Base-by-base conservation (phyloP, 2,329 filamentous ascomycete species). In the Calonectria hongkongensis region DNA sequence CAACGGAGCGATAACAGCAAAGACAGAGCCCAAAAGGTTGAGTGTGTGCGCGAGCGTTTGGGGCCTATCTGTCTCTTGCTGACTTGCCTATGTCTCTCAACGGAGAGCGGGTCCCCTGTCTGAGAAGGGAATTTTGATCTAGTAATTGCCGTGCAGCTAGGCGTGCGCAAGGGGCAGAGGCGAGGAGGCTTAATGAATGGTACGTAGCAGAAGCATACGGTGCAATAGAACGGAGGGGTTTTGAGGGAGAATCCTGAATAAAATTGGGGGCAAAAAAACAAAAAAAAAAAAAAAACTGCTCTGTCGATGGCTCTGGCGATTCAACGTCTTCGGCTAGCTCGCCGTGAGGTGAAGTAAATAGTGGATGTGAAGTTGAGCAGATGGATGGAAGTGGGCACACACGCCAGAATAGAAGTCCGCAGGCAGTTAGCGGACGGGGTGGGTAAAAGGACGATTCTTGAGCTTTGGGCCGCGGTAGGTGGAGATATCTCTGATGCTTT, bases 361-460 rank as follows among this genome's bases (percentile, higher is more conserved):
- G 15, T 62, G 51, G 36, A 58, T 50, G 41, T 21, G 36, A 36
- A 33, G 48, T 48, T 50, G 15, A 10, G 48, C 41, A 48, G 41
- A 28, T 50, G 28, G 21, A 36, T 39, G 50, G 56, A 54, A 50
- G 62, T 65, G 63, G 63, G 68, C 62, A 60, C 63, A 50, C 51
- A 58, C 51, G 33, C 41, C 33, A 60, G 43, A 48, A 63, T 33
- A 68, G 64, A 58, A 18, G 41, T 18, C 70, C 56, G 65, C 70
- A 71, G 69, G 45, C 27, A 67, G 64, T 67, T 68, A 68, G 51
- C 21, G 56, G 64, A 25, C 64, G 54, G 28, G n/a, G 54, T 66
- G 63, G 68, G 51, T 65, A 70, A 65, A 60, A 36, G 43, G 68
- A 28, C 51, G 64, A 64, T 71, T 36, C 43, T 71, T 63, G 54